phyloP scores from a whole-genome alignment of 495 filamentous ascomycete genomes.

The Xylaria castorea region DNA sequence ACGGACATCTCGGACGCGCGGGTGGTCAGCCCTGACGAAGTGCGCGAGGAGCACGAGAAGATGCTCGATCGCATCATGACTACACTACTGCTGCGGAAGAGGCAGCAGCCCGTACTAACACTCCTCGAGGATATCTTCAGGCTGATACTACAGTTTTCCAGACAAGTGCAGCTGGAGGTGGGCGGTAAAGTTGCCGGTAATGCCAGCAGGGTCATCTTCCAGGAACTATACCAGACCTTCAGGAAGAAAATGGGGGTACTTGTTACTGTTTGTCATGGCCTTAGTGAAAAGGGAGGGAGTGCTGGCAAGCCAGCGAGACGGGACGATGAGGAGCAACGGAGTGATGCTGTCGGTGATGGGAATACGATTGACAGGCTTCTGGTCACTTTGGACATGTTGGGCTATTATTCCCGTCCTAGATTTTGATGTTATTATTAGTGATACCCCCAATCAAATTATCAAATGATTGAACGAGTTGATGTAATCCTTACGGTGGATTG shows the following conservation, averaged over 20 bases:
- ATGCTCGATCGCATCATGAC: conserved; percentile 82
- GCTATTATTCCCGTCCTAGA: conserved; percentile 54
- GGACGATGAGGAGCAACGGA: conserved; percentile 36
- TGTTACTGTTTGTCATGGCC: conserved; percentile 64
- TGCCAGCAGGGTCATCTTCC: conserved; percentile 48
- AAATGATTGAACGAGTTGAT: neutral
- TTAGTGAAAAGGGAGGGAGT: conserved; percentile 65
- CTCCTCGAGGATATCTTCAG: conserved; percentile 81
- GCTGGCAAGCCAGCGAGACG: conserved; percentile 54
- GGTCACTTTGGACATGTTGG: conserved; percentile 66
- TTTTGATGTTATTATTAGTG: conserved; percentile 29
- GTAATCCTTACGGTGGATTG: neutral
- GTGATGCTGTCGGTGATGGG: conserved; percentile 40
- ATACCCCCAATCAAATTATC: conserved; percentile 30
- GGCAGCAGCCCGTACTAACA: conserved; percentile 72
- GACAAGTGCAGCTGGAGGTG: conserved; percentile 35
- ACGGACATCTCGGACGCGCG: conserved; percentile 37
- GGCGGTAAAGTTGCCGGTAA: conserved; percentile 38
- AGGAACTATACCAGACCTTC: conserved; percentile 66
- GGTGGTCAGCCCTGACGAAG: conserved; percentile 64
- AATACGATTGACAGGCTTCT: conserved; percentile 62
- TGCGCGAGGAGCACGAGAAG: conserved; percentile 75
- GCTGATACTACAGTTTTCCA: conserved; percentile 71
- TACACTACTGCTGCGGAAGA: conserved; percentile 70
- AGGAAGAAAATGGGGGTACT: conserved; percentile 74